Evolutionary conservation across 495 filamentous ascomycete genomes (phyloP).

Genomic region (Aspergillus affinis): DNA sequence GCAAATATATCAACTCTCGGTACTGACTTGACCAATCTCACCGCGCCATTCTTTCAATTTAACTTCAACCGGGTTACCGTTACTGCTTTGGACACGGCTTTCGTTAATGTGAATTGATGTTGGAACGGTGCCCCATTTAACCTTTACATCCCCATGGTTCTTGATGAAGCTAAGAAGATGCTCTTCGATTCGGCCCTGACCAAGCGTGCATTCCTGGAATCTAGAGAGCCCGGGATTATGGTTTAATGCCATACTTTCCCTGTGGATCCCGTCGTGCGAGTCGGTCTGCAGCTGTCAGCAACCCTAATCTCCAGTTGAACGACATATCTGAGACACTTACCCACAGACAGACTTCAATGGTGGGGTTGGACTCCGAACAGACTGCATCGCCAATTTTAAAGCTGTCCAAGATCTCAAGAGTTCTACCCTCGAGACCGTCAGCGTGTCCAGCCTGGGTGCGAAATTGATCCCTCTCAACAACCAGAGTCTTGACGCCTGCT

Average conservation of each 20-base stretch:
- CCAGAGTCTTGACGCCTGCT: constrained; percentile 50
- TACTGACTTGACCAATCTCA: not conserved
- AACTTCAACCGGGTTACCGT: constrained; percentile 42
- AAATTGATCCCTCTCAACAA: constrained; percentile 51
- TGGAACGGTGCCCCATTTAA: constrained; percentile 43
- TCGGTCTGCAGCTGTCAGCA: constrained; percentile 1
- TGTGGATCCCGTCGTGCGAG: constrained; percentile 1
- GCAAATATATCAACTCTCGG: too few species aligned
- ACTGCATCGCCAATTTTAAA: constrained; percentile 56
- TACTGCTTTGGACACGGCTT: constrained; percentile 35
- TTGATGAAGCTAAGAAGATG: constrained; percentile 48
- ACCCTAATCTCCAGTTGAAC: not conserved
- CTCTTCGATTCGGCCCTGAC: constrained; percentile 53
- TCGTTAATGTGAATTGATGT: constrained; percentile 28
- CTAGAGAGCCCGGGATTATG: constrained; percentile 33
- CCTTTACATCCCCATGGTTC: constrained; percentile 24
- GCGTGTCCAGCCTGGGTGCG: constrained; percentile 12
- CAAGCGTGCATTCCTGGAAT: constrained; percentile 49
- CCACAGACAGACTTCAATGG: constrained; percentile 37
- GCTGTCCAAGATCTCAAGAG: constrained; percentile 59
- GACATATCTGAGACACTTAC: not conserved
- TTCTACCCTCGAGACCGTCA: constrained; percentile 30
- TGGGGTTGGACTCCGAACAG: constrained; percentile 57
- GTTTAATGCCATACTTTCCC: constrained; percentile 5
- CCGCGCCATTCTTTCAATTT: not conserved